Evolutionary conservation across 75 land plant genomes (phyloP), one percentile per base, ranked within the genome.

Genomic region (Azolla pinnata): DNA sequence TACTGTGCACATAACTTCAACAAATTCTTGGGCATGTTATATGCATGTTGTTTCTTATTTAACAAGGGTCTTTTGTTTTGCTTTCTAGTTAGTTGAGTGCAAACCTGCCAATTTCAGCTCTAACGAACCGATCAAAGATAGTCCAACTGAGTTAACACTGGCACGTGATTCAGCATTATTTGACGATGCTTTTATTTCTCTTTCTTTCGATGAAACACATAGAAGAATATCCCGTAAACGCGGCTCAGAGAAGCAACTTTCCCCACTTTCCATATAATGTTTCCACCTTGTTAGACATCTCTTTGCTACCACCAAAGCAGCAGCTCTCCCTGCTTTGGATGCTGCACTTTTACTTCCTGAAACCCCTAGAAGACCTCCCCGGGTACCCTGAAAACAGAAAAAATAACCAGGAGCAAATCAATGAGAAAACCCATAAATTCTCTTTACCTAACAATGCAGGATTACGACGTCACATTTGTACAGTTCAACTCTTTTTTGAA

Each of bases 291-390:
- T 80, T 17, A 91, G 27, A 40, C 75, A 69, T 8, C 89, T 62
- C 61, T 80, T 88, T 2, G 77, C 78, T 69, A 82, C 82, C 33
- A 78, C 83, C 61, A 73, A 63, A n/a, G 83, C 81, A 60, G 84
- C 83, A 33, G 76, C 85, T 60, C 71, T 82, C 29, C 77, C 72
- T 32, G 58, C 61, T 67, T 84, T 91, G 49, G 49, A 72, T 49
- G 59, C 73, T n/a, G 89, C 56, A 70, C 76, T 80, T 63, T 83
- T 89, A 31, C 69, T 60, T 34, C 82, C 76, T 70, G 76, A 64
- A n/a, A 67, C 66, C 4, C 51, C 51, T 20, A 48, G 18, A 8
- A 4, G 18, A 48, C 51, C 51, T 18, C 51, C 51, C 3, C 51
- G 51, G 4, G 21, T 8, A 20, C 51, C 51, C 51, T 48, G 21